Base-by-base conservation (phyloP, 495 filamentous ascomycete genomes). In the Rhypophila decipiens region DNA sequence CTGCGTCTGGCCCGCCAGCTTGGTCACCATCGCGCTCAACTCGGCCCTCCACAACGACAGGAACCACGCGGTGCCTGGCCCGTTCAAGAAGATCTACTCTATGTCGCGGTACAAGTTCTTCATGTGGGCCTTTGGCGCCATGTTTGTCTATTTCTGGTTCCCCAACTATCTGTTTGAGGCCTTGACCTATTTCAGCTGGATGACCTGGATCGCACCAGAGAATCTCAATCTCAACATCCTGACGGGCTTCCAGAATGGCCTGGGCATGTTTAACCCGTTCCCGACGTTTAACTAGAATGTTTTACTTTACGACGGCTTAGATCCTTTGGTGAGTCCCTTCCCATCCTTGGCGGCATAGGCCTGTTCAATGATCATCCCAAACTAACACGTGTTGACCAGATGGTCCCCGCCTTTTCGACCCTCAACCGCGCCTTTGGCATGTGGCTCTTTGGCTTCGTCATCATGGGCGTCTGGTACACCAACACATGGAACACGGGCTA, bases 91-190 rank as follows among this genome's bases (percentile, higher is more conserved):
- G 37, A 24, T 62, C 13, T 69, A 58, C 56, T 59, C 44, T 19
- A 53, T 63, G 24, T 56, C 58, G 2, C 62, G 69, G 0, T 53
- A 69, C 24, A 65, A 50, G 53, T 67, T 64, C 47, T 72, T 72
- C 53, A 21, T 47, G 21, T 46, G 52, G 13, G 61, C 60, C 2
- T 68, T 69, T 20, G 51, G 47, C 7, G 50, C 51, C 42, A 70
- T 69, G 66, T 70, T 69, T 33, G 52, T 65, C 24, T 72, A 68
- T 49, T 70, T 70, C 47, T 72, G 69, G 69, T 63, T 72, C 29
- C 69, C 69, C 39, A 69, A 72, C 53, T 68, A 64, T 53, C 55
- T 72, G 46, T 68, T 69, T 35, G 52, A 46, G 20, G 66, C 63
- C 20, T 48, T 72, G 19, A 63, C 53, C 35, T 56, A 52, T 31